Conservation (phyloP, 2,329 filamentous ascomycete species). For the Hypoxylon rubiginosum region DNA sequence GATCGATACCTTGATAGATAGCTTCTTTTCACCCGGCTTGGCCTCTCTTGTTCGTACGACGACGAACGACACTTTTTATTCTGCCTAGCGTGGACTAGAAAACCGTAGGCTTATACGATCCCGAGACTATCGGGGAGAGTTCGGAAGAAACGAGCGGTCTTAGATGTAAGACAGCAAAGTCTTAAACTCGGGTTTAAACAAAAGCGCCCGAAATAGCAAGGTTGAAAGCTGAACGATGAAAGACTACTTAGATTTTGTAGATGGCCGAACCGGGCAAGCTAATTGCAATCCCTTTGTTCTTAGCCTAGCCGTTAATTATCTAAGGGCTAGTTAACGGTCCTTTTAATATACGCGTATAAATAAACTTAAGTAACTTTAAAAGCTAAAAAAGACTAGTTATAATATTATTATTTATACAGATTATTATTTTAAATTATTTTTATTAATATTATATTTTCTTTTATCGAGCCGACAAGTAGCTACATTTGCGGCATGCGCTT, state of each 20-base stretch:
- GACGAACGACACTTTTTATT: background rate
- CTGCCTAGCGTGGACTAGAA: background rate
- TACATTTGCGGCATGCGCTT: background rate
- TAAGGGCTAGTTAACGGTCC: too few species aligned
- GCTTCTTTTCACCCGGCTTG: conserved; percentile 14
- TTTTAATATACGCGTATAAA: too few species aligned
- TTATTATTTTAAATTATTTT: too few species aligned
- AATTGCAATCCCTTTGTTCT: too few species aligned
- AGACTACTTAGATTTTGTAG: too few species aligned
- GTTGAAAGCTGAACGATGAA: too few species aligned
- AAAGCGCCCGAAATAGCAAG: background rate
- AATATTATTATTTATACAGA: background rate
- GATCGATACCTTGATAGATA: background rate
- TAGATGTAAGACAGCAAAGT: background rate
- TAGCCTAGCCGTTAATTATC: too few species aligned
- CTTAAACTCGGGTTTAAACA: background rate
- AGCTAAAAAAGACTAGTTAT: background rate
- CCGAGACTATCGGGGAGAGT: background rate
- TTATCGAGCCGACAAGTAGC: background rate
- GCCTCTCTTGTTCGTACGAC: background rate
- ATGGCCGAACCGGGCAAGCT: too few species aligned
- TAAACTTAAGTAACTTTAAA: too few species aligned
- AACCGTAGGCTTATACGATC: background rate
- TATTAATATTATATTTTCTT: too few species aligned
- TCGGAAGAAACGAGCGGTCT: background rate